Percentiles rank a stretch among this genome's conserved stretches.
phyloP scores from a whole-genome alignment of 2,329 filamentous ascomycete species.

The Hypoxylon sp. region DNA sequence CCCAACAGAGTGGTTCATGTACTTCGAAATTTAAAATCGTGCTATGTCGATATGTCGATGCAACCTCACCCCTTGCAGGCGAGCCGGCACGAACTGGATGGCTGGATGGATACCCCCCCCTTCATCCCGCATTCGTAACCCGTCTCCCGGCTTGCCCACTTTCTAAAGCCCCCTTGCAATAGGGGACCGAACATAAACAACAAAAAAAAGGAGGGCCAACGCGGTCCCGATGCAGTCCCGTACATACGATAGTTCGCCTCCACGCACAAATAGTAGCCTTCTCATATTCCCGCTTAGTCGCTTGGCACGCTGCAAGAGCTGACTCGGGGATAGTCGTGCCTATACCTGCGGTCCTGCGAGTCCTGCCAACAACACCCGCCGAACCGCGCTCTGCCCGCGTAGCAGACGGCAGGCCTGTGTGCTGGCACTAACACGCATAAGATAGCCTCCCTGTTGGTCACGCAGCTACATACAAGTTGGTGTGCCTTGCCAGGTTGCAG shows the following conservation, averaged over 20 bases:
- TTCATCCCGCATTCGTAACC: constrained; percentile 14
- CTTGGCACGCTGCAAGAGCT: constrained; percentile 17
- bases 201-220: too few species aligned
- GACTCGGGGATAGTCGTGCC: background rate
- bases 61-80: constrained; percentile 14
- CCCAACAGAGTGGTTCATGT: constrained; percentile 29
- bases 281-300: constrained; percentile 8
- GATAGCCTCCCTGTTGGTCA: constrained; percentile 1
- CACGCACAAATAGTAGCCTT: background rate
- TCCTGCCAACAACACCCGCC: constrained; percentile 9
- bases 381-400: constrained; percentile 5
- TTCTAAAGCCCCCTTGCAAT: too few species aligned
- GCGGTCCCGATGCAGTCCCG: too few species aligned
- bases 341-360: too few species aligned
- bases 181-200: background rate
- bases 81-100: constrained; percentile 17
- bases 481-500: background rate
- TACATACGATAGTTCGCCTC: background rate
- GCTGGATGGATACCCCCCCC: constrained; percentile 1
- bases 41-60: constrained; percentile 18
- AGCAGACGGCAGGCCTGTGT: constrained; percentile 3
- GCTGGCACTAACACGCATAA: background rate
- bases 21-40: constrained; percentile 12
- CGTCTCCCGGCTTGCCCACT: constrained; percentile 8
- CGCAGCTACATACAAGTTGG: background rate